phyloP scores from a whole-genome alignment of 176 grass and related monocot genomes.

The Musa itinerans region DNA sequence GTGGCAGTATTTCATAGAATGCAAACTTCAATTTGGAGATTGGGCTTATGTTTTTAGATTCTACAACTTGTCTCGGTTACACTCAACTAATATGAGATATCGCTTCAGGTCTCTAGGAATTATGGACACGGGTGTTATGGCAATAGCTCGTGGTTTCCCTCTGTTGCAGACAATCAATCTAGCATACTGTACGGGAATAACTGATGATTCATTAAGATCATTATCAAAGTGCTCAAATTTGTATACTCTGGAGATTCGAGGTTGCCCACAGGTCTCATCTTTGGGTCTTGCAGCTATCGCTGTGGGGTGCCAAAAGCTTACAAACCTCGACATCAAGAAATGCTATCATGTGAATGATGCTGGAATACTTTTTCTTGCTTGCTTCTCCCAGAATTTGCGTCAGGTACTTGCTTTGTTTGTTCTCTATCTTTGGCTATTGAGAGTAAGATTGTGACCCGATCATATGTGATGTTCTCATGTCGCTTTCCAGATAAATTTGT shows the following conservation, averaged over 20 bases:
- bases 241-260: slow-evolving; percentile 66
- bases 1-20: neutral
- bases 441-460: neutral
- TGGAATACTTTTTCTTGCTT: slow-evolving; percentile 58
- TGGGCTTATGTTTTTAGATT: neutral
- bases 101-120: slow-evolving; percentile 53
- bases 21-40: neutral
- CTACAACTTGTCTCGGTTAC: slow-evolving; percentile 3
- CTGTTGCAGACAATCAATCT: slow-evolving; percentile 58
- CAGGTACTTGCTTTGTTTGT: slow-evolving; percentile 31
- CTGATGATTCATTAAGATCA: slow-evolving; percentile 38
- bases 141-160: slow-evolving; percentile 49
- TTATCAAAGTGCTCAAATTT: slow-evolving; percentile 71
- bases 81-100: slow-evolving; percentile 13
- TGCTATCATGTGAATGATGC: slow-evolving; percentile 63
- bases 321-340: slow-evolving; percentile 78
- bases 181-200: slow-evolving; percentile 70
- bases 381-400: slow-evolving; percentile 51
- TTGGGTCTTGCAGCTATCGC: slow-evolving; percentile 58
- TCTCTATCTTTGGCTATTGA: slow-evolving; percentile 9
- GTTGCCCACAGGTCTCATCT: slow-evolving; percentile 50
- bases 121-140: slow-evolving; percentile 50
- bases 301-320: slow-evolving; percentile 47
- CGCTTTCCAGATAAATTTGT: slow-evolving; percentile 72
- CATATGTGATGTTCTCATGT: neutral